Conservation (phyloP, 208 protist genomes). For the Porcisia hertigi region DNA sequence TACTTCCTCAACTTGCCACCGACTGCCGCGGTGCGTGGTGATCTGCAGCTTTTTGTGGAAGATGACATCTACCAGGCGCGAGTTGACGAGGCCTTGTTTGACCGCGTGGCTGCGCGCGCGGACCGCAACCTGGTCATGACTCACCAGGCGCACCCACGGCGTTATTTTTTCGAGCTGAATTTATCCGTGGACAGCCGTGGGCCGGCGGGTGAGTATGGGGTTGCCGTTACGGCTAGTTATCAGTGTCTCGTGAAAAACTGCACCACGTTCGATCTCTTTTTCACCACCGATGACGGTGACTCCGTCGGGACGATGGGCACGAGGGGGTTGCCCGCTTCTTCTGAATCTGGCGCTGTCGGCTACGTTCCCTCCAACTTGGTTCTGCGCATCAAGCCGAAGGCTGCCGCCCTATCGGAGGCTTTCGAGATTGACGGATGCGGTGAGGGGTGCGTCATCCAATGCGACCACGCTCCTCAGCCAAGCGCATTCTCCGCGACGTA, state of each 20-base stretch:
- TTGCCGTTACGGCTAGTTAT: slow-evolving; percentile 23
- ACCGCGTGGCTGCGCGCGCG: slow-evolving; percentile 16
- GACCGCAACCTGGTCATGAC: slow-evolving; percentile 20
- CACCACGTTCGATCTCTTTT: slow-evolving; percentile 29
- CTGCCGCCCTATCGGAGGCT: slow-evolving; percentile 23
- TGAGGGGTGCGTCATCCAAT: slow-evolving; percentile 31
- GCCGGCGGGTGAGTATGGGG: slow-evolving; percentile 19
- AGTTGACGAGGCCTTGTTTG: slow-evolving; percentile 20
- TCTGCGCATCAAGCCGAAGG: slow-evolving; percentile 29
- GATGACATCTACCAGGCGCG: slow-evolving; percentile 22
- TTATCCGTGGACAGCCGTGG: slow-evolving; percentile 21
- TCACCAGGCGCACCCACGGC: slow-evolving; percentile 19
- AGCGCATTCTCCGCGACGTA: slow-evolving; percentile 20
- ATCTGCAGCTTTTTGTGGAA: slow-evolving; percentile 17
- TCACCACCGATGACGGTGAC: slow-evolving; percentile 25
- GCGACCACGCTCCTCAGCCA: slow-evolving; percentile 15
- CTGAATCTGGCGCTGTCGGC: slow-evolving; percentile 9
- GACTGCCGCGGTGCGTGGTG: slow-evolving; percentile 6
- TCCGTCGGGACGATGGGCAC: slow-evolving; percentile 30
- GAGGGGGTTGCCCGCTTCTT: slow-evolving; percentile 11
- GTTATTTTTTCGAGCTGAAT: slow-evolving; percentile 28
- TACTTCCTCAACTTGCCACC: slow-evolving; percentile 28
- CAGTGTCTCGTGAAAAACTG: slow-evolving; percentile 35
- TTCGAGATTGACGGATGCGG: slow-evolving; percentile 34
- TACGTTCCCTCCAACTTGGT: slow-evolving; percentile 30